Evolutionary conservation across 2,329 filamentous ascomycete species (phyloP).

Genomic region (Phialemoniopsis sp.): DNA sequence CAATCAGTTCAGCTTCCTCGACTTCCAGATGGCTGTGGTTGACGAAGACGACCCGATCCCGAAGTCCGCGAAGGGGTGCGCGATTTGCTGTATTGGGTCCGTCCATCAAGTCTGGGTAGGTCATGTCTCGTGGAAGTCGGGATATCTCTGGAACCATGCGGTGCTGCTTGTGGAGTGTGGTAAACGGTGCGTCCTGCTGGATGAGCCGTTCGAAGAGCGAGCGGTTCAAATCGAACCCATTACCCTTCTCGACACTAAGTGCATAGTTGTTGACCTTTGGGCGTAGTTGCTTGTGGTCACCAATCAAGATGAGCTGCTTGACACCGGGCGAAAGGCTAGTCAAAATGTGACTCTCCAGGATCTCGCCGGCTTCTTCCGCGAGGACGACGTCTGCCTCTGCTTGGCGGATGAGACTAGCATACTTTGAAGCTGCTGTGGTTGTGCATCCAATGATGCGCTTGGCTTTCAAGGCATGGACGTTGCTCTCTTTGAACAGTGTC

Average conservation of each 20-base stretch:
- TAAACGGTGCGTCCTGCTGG: slow-evolving; percentile 45
- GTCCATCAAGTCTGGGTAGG: slow-evolving; percentile 60
- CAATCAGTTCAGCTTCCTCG: slow-evolving; percentile 31
- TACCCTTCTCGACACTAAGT: slow-evolving; percentile 58
- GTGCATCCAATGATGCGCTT: slow-evolving; percentile 67
- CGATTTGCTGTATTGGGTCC: slow-evolving; percentile 42
- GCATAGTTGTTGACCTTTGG: slow-evolving; percentile 61
- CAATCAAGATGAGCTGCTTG: slow-evolving; percentile 65
- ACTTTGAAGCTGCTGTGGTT: slow-evolving; percentile 65
- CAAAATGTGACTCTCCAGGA: slow-evolving; percentile 64
- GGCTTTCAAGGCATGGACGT: slow-evolving; percentile 36
- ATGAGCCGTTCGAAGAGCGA: slow-evolving; percentile 69
- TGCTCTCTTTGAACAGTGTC: slow-evolving; percentile 36
- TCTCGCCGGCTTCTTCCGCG: slow-evolving; percentile 71
- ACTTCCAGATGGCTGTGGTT: slow-evolving; percentile 55
- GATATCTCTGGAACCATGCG: slow-evolving; percentile 69
- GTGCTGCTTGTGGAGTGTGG: slow-evolving; percentile 57
- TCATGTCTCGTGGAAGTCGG: slow-evolving; percentile 47
- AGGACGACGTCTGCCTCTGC: slow-evolving; percentile 57
- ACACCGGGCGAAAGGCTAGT: slow-evolving; percentile 51
- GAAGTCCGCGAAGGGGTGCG: slow-evolving; percentile 49
- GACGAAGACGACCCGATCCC: slow-evolving; percentile 60
- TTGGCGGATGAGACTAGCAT: slow-evolving; percentile 47
- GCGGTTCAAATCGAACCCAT: slow-evolving; percentile 62
- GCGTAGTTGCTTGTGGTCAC: slow-evolving; percentile 69